Evolutionary conservation across 306 rosid genomes (phyloP).

Genomic region (Dicorynia guianensis): DNA sequence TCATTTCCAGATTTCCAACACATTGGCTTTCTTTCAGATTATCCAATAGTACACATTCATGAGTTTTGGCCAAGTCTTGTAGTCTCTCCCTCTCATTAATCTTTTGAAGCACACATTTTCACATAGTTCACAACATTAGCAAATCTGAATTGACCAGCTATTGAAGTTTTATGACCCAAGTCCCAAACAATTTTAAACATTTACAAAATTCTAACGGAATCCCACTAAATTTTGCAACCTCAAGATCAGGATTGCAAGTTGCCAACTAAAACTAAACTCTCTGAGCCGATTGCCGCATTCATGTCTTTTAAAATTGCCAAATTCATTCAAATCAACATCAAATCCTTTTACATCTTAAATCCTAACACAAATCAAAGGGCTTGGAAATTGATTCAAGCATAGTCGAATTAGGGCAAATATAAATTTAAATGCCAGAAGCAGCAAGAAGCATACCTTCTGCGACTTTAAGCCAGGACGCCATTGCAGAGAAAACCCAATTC

Average conservation of each 20-base stretch:
- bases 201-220: neutral
- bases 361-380: neutral
- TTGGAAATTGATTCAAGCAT: too few species aligned
- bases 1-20: slow-evolving; percentile 32
- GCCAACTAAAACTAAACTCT: slow-evolving; percentile 1
- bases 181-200: neutral
- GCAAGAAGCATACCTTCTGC: slow-evolving; percentile 84
- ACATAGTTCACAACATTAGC: neutral
- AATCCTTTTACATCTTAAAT: neutral
- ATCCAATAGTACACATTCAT: neutral
- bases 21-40: neutral
- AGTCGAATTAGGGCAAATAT: neutral
- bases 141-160: neutral
- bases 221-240: neutral
- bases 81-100: neutral
- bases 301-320: neutral
- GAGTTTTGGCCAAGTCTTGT: slow-evolving; percentile 10
- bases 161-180: slow-evolving; percentile 14
- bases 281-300: neutral
- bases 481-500: slow-evolving; percentile 41
- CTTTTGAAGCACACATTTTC: neutral
- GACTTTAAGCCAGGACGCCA: slow-evolving; percentile 94
- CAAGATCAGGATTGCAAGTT: slow-evolving; percentile 13
- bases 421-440: neutral
- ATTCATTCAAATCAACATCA: neutral